Base-by-base conservation (phyloP, 2,329 filamentous ascomycete species). In the Paramyrothecium roridum region DNA sequence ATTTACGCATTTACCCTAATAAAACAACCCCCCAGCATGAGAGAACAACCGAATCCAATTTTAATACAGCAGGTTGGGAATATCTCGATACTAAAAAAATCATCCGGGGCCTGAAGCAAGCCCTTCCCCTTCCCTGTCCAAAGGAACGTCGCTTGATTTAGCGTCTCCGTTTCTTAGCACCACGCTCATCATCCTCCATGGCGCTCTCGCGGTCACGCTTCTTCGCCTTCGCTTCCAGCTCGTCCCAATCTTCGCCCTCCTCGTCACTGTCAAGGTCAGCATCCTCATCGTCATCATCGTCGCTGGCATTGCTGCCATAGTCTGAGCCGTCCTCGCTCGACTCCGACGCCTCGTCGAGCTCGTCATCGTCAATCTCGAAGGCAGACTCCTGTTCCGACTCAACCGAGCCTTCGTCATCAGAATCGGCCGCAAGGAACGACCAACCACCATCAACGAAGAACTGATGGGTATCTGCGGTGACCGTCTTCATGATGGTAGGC, bases 401-500 rank as follows among this genome's bases (percentile, higher is more conserved):
- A 12, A 89, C 87, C 1, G 85, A 87, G 1, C 78, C 84, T 61
- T 96, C 92, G 16, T 89, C 90, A 67, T 98, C 95, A 1, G 89
- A 92, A 57, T 97, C 93, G 37, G 88, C 88, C 53, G 88, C 87
- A 56, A 99, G 73, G 83, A 99, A 98, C 2, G 86, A 89, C 95
- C 95, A 99, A 48, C 95, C 95, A 33, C 96, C 95, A 61, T 98
- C 93, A 3, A 82, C 85, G 73, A 97, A 99, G 84, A 99, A 99
- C 64, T 89, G 85, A 70, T 99, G 93, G 2, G 95, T 91, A 69
- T 99, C 93, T 37, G 89, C 87, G 20, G 90, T 93, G 23, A 99
- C 93, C 0, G 95, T 99, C 82, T 99, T 99, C 92, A 99, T 99
- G 69, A 99, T 99, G 17, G 93, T 96, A 12, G 90, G 89, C 95